Evolutionary conservation across 345 rosid species (phyloP).

Genomic region (Aethionema arabicum): DNA sequence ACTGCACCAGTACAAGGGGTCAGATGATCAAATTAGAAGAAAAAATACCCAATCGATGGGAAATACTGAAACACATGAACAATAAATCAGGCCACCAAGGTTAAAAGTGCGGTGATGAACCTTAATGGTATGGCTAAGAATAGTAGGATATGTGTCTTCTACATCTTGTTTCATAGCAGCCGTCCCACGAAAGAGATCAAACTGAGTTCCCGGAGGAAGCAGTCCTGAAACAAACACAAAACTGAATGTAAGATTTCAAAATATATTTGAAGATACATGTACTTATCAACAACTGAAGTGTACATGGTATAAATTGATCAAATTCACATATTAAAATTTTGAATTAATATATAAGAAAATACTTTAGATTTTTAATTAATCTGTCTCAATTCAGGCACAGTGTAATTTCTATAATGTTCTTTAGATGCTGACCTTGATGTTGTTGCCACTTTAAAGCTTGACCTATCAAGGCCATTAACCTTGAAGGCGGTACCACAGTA

Average conservation of each 20-base stretch:
- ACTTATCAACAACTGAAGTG: too few relatives aligned
- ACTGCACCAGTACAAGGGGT: conserved; percentile 48
- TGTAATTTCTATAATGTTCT: conserved; percentile 8
- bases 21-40: conserved; percentile 13
- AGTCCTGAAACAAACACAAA: conserved; percentile 53
- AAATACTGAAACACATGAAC: conserved; percentile 13
- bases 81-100: conserved; percentile 3
- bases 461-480: conserved; percentile 95
- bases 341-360: background rate
- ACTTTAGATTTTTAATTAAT: background rate
- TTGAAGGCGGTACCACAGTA: conserved; percentile 92
- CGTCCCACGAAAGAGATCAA: conserved; percentile 93
- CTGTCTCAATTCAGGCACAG: conserved; percentile 20
- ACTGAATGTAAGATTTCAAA: background rate
- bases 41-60: conserved; percentile 6
- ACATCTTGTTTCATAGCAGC: conserved; percentile 99
- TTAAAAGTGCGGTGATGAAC: conserved; percentile 38
- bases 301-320: background rate
- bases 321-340: background rate
- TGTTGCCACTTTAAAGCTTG: conserved; percentile 99
- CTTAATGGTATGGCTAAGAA: conserved; percentile 78
- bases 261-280: conserved; percentile 6
- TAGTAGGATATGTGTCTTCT: conserved; percentile 84
- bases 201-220: conserved; percentile 98
- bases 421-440: conserved; percentile 74